Evolutionary conservation across 208 protist genomes (phyloP).

Genomic region (Trypanosoma conorhini): DNA sequence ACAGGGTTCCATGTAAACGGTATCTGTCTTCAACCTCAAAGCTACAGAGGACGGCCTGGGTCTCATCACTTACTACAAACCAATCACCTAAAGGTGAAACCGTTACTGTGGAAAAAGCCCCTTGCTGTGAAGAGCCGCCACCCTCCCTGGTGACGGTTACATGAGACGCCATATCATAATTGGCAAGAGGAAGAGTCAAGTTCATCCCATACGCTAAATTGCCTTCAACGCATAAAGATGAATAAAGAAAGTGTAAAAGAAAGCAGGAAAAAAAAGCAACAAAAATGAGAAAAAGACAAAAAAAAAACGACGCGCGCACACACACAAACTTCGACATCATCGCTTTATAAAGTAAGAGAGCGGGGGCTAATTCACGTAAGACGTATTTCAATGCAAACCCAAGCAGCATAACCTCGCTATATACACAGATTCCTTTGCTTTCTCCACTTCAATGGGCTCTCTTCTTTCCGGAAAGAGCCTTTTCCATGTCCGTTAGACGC

Average conservation of each 20-base stretch:
- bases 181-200: constrained; percentile 25
- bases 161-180: constrained; percentile 9
- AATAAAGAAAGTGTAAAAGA: constrained; percentile 4
- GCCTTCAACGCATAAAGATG: constrained; percentile 6
- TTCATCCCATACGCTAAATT: constrained; percentile 33
- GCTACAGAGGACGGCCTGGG: constrained; percentile 20
- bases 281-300: constrained; percentile 13
- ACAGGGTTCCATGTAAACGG: constrained; percentile 21
- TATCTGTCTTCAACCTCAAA: constrained; percentile 14
- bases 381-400: background rate
- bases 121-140: constrained; percentile 18
- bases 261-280: constrained; percentile 30
- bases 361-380: background rate
- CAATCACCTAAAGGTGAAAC: constrained; percentile 16
- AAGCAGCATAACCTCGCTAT: background rate
- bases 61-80: constrained; percentile 25
- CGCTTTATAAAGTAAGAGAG: background rate
- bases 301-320: too few relatives aligned
- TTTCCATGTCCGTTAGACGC: constrained; percentile 23
- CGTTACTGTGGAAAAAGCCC: constrained; percentile 9
- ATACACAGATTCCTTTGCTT: constrained; percentile 4
- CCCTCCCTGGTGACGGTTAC: constrained; percentile 23
- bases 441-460: background rate
- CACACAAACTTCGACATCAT: background rate
- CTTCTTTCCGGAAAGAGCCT: constrained; percentile 16